Conservation (phyloP, 1,284 basidiomycete species). For the Ceratobasidium papillatum region DNA sequence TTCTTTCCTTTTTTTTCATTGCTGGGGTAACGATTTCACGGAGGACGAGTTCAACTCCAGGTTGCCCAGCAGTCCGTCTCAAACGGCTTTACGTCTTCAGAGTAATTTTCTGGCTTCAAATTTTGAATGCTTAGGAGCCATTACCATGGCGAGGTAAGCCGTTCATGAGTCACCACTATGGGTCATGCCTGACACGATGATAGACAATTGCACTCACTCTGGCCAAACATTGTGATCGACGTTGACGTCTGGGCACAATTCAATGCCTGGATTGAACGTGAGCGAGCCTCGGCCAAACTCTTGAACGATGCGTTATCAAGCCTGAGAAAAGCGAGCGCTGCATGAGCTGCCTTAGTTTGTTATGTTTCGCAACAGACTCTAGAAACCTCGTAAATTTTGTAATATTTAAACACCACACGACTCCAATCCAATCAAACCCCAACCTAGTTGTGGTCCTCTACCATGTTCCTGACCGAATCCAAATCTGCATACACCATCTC, state of each 20-base stretch:
- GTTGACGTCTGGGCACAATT: not conserved
- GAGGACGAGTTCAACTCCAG: too few species aligned
- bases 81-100: too few species aligned
- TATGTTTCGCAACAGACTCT: not conserved
- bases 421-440: not conserved
- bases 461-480: constrained; percentile 69
- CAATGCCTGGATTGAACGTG: too few species aligned
- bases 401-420: not conserved
- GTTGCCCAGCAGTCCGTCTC: too few species aligned
- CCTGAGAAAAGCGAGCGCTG: not conserved
- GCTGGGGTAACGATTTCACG: too few species aligned
- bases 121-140: too few species aligned
- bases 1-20: not conserved
- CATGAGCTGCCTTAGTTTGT: not conserved
- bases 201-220: not conserved
- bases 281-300: too few species aligned
- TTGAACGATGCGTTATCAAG: not conserved
- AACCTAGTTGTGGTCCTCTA: constrained; percentile 79
- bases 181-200: too few species aligned
- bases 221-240: not conserved
- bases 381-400: not conserved
- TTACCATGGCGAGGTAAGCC: too few species aligned
- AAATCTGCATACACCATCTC: constrained; percentile 90
- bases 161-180: too few species aligned
- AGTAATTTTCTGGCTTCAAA: too few species aligned